A percentile compares a stretch with the other conserved stretches of the same genome.
phyloP scores from a whole-genome alignment of 202 grass and related monocot species.

The Eragrostis tef region DNA sequence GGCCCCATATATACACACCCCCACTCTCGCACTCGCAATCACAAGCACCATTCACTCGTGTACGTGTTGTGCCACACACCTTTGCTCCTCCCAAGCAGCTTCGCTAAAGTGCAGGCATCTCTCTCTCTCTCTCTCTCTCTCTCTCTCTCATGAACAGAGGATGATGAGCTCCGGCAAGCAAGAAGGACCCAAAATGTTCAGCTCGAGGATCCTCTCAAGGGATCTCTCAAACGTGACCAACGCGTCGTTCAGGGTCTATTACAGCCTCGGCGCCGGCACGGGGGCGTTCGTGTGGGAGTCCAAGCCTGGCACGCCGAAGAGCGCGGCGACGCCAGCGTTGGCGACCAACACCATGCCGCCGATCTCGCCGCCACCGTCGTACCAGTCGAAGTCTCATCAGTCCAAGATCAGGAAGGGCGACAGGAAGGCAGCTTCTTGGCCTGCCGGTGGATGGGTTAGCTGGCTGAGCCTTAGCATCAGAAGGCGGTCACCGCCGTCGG shows the following conservation, averaged over 20 bases:
- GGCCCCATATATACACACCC: not conserved
- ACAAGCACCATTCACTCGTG: conserved; percentile 22
- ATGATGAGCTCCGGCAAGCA: conserved; percentile 44
- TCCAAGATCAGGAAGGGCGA: not conserved
- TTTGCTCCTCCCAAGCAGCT: not conserved
- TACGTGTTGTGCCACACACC: conserved; percentile 5
- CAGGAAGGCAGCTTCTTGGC: conserved; percentile 14
- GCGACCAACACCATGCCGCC: not conserved
- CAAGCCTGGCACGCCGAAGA: conserved; percentile 57
- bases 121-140: not conserved
- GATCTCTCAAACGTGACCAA: conserved; percentile 40
- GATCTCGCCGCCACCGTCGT: conserved; percentile 46
- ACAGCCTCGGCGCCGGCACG: conserved; percentile 55
- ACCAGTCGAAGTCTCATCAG: conserved; percentile 8
- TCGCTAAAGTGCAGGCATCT: not conserved
- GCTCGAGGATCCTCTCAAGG: conserved; percentile 49
- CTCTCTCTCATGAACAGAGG: not conserved
- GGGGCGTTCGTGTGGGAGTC: conserved; percentile 64
- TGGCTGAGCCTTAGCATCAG: conserved; percentile 39
- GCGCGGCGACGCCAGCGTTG: not conserved
- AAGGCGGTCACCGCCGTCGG: not conserved
- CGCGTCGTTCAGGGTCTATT: conserved; percentile 59
- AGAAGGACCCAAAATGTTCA: conserved; percentile 29
- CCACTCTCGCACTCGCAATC: conserved; percentile 6
- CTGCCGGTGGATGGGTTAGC: conserved; percentile 28